Conservation (phyloP, 1,284 basidiomycete species). For the Hypsizygus ulmarius region DNA sequence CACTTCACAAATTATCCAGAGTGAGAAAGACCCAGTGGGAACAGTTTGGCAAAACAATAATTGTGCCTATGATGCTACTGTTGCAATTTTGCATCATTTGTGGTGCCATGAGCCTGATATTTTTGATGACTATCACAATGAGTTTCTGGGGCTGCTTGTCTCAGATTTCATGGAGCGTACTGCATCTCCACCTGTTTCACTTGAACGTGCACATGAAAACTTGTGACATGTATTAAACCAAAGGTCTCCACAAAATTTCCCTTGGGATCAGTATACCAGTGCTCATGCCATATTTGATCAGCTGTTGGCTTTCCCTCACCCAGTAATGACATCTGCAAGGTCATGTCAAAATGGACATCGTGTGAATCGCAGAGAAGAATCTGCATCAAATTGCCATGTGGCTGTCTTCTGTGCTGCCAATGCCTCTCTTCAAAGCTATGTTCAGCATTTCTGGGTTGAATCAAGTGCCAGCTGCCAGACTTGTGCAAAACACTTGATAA, state of each 20-base stretch:
- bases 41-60: slow-evolving; percentile 14
- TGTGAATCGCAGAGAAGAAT: not conserved
- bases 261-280: slow-evolving; percentile 3
- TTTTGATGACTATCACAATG: not conserved
- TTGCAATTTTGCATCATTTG: slow-evolving; percentile 11
- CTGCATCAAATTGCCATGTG: not conserved
- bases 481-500: not conserved
- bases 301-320: not conserved
- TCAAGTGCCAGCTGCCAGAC: not conserved
- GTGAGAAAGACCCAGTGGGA: not conserved
- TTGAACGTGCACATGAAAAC: slow-evolving; percentile 1
- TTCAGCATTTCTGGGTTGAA: not conserved
- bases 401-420: not conserved
- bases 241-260: not conserved
- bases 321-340: not conserved
- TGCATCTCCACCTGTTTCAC: not conserved
- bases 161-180: not conserved
- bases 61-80: slow-evolving; percentile 14
- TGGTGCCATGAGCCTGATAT: not conserved
- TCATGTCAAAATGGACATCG: not conserved
- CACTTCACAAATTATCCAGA: not conserved
- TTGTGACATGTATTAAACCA: not conserved
- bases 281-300: slow-evolving; percentile 6
- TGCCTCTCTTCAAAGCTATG: not conserved
- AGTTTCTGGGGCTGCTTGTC: not conserved